These are phyloP conservation scores for Candida cerambycidarum DNA, from an alignment of 805 yeast genomes.

Conservation along the genomic window DNA sequence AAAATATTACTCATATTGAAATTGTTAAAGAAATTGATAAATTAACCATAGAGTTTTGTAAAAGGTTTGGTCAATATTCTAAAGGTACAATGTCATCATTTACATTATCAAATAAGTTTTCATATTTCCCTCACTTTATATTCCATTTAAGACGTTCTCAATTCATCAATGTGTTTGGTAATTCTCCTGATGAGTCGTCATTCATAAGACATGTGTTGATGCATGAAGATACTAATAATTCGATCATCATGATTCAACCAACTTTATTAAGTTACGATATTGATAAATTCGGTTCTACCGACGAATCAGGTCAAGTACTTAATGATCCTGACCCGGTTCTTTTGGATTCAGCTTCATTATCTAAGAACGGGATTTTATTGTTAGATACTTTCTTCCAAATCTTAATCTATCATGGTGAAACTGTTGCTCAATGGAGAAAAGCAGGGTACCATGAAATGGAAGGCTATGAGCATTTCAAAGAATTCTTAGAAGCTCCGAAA, in stretches of 20 bases:
- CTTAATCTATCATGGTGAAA: constrained; percentile 64
- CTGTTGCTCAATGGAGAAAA: constrained; percentile 66
- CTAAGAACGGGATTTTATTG: constrained; percentile 81
- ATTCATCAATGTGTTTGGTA: constrained; percentile 92
- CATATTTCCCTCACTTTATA: constrained; percentile 92
- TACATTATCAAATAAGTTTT: constrained; percentile 78
- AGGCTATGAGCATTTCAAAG: constrained; percentile 59
- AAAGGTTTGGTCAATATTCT: constrained; percentile 88
- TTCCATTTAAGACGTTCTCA: constrained; percentile 95
- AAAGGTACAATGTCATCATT: constrained; percentile 83
- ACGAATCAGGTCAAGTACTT: constrained; percentile 32
- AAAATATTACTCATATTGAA: constrained; percentile 75
- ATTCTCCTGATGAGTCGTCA: constrained; percentile 98
- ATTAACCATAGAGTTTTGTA: constrained; percentile 84
- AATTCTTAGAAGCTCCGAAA: constrained; percentile 60
- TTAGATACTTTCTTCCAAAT: constrained; percentile 79
- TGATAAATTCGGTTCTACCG: constrained; percentile 37
- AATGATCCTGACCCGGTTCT: constrained; percentile 85
- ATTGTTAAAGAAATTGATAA: constrained; percentile 92
- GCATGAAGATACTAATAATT: constrained; percentile 89
- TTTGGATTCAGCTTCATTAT: constrained; percentile 88
- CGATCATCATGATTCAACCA: constrained; percentile 97
- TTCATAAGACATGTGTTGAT: constrained; percentile 90
- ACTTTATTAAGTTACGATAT: constrained; percentile 70
- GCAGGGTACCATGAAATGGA: constrained; percentile 61